phyloP scores from a whole-genome alignment of 352 stramenopile genomes.

The Globisporangium paroecandrum region DNA sequence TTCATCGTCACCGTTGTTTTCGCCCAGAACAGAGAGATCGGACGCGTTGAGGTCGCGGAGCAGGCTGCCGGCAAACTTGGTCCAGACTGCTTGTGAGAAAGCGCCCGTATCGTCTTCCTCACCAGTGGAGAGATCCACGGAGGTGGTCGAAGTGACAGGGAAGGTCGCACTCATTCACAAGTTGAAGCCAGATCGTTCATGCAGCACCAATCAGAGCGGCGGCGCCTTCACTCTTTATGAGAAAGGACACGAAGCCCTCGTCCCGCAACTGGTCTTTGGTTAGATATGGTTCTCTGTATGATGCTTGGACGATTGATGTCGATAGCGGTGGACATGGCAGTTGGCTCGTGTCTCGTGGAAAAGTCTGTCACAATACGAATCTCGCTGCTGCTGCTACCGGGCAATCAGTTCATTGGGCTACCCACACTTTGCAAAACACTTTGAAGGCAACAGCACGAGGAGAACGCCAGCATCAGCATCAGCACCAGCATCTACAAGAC shows the following conservation, averaged over 20 bases:
- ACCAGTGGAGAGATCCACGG: not conserved
- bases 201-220: not conserved
- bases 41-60: too few species aligned
- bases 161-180: not conserved
- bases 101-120: too few species aligned
- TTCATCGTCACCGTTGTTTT: not conserved
- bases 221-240: not conserved
- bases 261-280: not conserved
- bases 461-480: not conserved
- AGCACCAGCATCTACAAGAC: not conserved
- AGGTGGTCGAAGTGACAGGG: not conserved
- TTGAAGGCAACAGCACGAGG: not conserved
- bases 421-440: not conserved
- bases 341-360: not conserved
- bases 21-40: not conserved
- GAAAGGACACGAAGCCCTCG: not conserved
- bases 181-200: not conserved
- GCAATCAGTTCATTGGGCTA: not conserved
- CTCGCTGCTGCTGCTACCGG: not conserved
- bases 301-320: not conserved
- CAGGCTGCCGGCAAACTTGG: too few species aligned
- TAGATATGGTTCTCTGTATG: not conserved
- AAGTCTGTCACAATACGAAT: not conserved
- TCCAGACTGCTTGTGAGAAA: too few species aligned
- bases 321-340: not conserved